Base-by-base conservation (phyloP, 2,329 filamentous ascomycete genomes). In the Huntiella savannae region DNA sequence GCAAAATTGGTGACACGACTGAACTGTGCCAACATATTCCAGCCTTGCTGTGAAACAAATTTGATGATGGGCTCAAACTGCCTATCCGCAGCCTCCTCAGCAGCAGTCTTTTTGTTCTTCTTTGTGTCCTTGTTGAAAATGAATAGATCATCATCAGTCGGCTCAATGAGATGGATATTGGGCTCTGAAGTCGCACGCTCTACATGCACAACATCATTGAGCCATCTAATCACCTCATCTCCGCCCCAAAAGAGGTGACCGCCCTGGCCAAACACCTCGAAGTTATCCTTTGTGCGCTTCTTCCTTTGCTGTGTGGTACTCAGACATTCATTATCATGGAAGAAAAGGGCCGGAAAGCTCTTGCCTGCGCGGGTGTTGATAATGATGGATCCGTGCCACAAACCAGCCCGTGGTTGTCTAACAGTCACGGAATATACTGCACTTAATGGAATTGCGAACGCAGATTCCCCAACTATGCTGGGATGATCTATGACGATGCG, bases 1-100 rank as follows among this genome's bases (percentile, higher is more conserved):
- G 91, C 95, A 56, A 98, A 95, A 0, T 86, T 96, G 1, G 91
- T 98, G 40, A 98, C 91, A 59, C 93, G 91, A 63, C 86, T 93
- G 56, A 98, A 82, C 60, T 92, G 91, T 62, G 98, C 91, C 65
- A 98, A 74, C 48, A 98, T 78, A 53, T 84, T 95, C 91, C 91
- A 98, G 33, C 87, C 77, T 0, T 88, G 85, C 60, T 96, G 87
- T 59, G 95, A 96, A 53, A 96, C 70, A 40, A 87, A 83, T 60
- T 94, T 95, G 53, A 83, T 83, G 42, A 98, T 75, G 0, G 88
- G 87, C 56, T 98, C 88, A 83, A 93, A 92, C 43, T 76, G 73
- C 11, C 15, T 35, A 41, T 59, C 56, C 13, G 61, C 63, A 13
- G 48, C 40, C 8, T 60, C 59, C 32, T 59, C 54, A 11, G 56